Base-by-base conservation (phyloP, 2,329 filamentous ascomycete genomes). In the Stachybotrys echinatus region DNA sequence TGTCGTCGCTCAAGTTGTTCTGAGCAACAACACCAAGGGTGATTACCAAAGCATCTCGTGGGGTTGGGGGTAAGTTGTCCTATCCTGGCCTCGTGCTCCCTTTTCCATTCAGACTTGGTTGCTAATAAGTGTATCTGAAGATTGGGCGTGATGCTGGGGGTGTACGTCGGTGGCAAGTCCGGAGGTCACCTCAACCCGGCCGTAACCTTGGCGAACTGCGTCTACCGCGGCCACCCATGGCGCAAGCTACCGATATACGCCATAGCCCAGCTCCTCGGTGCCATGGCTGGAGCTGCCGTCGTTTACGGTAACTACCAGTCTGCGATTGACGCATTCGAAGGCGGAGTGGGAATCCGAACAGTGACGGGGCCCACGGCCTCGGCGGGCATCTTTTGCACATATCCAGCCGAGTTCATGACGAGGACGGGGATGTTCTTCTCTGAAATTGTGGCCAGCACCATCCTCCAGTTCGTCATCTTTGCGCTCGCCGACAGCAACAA, bases 401-500 rank as follows among this genome's bases (percentile, higher is more conserved):
- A 89, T 58, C 85, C 86, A 0, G 80, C 82, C 38, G 59, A 69
- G 0, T 87, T 89, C 65, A 75, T 89, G 72, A 84, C 80, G 3
- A 81, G 77, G 46, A 79, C 81, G 0, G 81, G 77, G 45, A 81
- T 86, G 68, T 87, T 88, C 68, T 87, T 89, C 60, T 85, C 81
- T 19, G 87, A 90, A 58, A 85, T 89, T 55, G 73, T 89, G 46
- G 82, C 84, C 17, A 84, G 78, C 51, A 70, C 83, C 1, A 74
- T 89, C 27, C 68, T 89, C 21, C 85, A 88, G 78, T 87, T 89
- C 59, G 73, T 83, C 52, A 87, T 90, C 45, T 88, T 87, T 60
- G 84, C 84, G 1, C 67, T 89, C 46, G 83, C 85, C 50, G 83
- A 85, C 54, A 70, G 70, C 45, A 66, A 66, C 39, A 80, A 81